A percentile compares a stretch with the other conserved stretches of the same genome.
phyloP scores from a whole-genome alignment of 2,329 filamentous ascomycete species.

The Balansia obtecta region DNA sequence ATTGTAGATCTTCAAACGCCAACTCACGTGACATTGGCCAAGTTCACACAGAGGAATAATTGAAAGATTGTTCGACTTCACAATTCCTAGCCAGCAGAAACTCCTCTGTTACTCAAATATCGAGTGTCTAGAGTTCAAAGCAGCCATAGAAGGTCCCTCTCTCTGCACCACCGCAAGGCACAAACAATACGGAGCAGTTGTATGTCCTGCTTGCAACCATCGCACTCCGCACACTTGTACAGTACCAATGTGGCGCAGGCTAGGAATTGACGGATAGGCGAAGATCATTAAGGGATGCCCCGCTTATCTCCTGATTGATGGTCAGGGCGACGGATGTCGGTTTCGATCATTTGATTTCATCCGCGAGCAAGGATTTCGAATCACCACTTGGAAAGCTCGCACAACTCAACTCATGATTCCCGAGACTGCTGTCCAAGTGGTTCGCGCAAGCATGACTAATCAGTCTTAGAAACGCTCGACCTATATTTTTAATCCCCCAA shows the following conservation, averaged over 20 bases:
- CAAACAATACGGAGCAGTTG: too few relatives aligned
- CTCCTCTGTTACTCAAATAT: too few relatives aligned
- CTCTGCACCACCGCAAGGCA: too few relatives aligned
- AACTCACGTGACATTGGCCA: conserved; percentile 1
- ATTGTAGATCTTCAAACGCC: neutral
- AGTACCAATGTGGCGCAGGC: conserved; percentile 1
- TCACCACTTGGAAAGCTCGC: neutral
- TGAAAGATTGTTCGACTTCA: neutral
- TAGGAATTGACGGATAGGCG: neutral
- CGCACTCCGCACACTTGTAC: neutral
- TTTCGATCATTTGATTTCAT: neutral
- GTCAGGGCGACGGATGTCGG: neutral
- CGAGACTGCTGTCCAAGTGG: neutral
- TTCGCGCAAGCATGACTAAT: neutral
- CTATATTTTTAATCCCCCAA: neutral
- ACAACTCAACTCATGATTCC: neutral
- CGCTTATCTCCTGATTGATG: neutral
- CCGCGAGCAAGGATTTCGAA: neutral
- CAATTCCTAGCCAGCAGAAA: too few relatives aligned
- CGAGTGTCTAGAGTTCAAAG: too few relatives aligned
- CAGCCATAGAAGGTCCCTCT: too few relatives aligned
- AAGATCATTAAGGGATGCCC: neutral
- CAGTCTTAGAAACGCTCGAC: neutral
- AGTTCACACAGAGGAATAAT: neutral
- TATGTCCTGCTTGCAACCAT: too few relatives aligned